Evolutionary conservation across 1,139 yeast genomes (phyloP).

Genomic region (Dujonia santamariae): DNA sequence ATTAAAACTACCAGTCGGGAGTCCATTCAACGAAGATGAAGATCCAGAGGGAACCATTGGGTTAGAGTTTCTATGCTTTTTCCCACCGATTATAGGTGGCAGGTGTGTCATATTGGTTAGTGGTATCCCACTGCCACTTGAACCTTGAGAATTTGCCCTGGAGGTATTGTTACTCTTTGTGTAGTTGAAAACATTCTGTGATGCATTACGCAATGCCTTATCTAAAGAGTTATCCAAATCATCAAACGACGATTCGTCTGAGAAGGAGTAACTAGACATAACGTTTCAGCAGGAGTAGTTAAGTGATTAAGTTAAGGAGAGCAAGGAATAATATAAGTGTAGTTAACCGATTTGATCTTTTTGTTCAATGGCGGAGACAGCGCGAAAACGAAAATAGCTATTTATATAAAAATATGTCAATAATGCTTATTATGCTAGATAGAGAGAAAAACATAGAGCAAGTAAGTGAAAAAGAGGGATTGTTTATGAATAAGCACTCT

Average conservation of each 20-base stretch:
- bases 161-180: constrained; percentile 14
- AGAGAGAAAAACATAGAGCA: too few species aligned
- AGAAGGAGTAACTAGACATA: constrained; percentile 10
- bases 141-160: constrained; percentile 24
- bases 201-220: constrained; percentile 40
- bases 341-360: not conserved
- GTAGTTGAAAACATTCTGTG: constrained; percentile 26
- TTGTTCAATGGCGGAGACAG: too few species aligned
- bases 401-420: too few species aligned
- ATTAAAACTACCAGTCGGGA: too few species aligned
- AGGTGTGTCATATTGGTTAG: constrained; percentile 6
- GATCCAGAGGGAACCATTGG: too few species aligned
- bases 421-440: too few species aligned
- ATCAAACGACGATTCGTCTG: constrained; percentile 33
- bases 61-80: constrained; percentile 3
- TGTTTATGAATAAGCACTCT: too few species aligned
- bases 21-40: too few species aligned
- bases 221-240: constrained; percentile 45
- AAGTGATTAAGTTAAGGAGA: not conserved
- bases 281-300: not conserved
- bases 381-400: too few species aligned
- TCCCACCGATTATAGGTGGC: constrained; percentile 1
- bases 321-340: not conserved
- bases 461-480: too few species aligned
- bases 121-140: too few species aligned